These are phyloP conservation scores for Pleurotus cornucopiae DNA, from an alignment of 768 basidiomycete species.

Conservation along the genomic window DNA sequence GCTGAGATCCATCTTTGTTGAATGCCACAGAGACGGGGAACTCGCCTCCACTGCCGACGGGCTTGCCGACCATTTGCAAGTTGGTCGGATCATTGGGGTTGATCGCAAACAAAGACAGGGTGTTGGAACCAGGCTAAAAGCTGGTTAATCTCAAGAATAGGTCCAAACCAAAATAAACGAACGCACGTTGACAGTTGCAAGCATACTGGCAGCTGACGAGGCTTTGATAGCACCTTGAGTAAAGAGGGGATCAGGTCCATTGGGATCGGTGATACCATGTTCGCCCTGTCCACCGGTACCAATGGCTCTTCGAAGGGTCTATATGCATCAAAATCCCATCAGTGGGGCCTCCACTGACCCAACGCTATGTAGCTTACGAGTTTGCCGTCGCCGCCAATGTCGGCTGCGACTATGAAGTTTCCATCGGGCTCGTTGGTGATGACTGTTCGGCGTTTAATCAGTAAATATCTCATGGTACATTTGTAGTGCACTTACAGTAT, in stretches of 20 bases:
- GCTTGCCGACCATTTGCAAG: slow-evolving; percentile 37
- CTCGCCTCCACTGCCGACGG: slow-evolving; percentile 40
- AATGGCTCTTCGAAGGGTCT: slow-evolving; percentile 26
- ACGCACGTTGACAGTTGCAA: slow-evolving; percentile 32
- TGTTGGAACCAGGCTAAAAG: slow-evolving; percentile 43
- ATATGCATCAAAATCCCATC: slow-evolving; percentile 5
- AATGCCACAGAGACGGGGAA: slow-evolving; percentile 45
- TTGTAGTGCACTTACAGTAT: slow-evolving; percentile 11
- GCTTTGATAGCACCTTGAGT: slow-evolving; percentile 38
- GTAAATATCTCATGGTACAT: neutral
- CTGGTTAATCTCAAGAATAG: neutral
- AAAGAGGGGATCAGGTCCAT: slow-evolving; percentile 36
- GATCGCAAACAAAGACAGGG: slow-evolving; percentile 34
- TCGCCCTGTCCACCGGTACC: slow-evolving; percentile 29
- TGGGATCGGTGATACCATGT: slow-evolving; percentile 26
- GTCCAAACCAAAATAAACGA: neutral
- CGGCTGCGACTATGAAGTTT: slow-evolving; percentile 39
- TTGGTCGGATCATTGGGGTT: slow-evolving; percentile 37
- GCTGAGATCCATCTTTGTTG: slow-evolving; percentile 25
- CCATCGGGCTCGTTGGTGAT: slow-evolving; percentile 45
- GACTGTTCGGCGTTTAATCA: slow-evolving; percentile 23
- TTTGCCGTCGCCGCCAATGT: slow-evolving; percentile 37
- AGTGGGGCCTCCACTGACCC: no score
- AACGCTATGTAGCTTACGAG: slow-evolving; percentile 21
- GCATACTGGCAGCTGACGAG: slow-evolving; percentile 25